phyloP scores from a whole-genome alignment of 176 grass and related monocot species.

The Phoenix roebelenii region DNA sequence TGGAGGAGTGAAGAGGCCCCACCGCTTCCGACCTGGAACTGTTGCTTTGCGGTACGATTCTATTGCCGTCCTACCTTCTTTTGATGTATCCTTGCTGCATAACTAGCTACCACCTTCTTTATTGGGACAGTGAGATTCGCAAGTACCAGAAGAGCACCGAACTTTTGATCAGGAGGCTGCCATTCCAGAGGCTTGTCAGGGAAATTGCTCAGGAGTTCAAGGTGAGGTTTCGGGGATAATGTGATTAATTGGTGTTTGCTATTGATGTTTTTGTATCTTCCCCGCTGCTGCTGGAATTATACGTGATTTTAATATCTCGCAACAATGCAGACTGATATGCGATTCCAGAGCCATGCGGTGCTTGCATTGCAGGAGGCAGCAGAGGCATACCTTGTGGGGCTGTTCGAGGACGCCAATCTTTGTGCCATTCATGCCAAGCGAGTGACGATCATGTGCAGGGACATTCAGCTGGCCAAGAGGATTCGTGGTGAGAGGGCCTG shows the following conservation, averaged over 20 bases:
- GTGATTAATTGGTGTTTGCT: too few species aligned
- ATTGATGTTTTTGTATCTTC: too few species aligned
- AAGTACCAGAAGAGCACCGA: conserved; percentile 10
- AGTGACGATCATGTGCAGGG: conserved; percentile 15
- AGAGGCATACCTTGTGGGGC: conserved; percentile 17
- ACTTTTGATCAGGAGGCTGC: conserved; percentile 7
- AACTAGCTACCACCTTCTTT: background rate
- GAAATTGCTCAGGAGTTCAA: conserved; percentile 5
- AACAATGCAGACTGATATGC: conserved; percentile 5
- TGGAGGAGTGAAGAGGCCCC: conserved; percentile 17
- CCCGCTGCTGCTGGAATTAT: too few species aligned
- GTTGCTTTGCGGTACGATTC: conserved; percentile 11
- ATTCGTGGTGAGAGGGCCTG: conserved; percentile 20
- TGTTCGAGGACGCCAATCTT: conserved; percentile 18
- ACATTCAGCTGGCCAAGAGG: conserved; percentile 16
- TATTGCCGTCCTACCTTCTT: too few species aligned
- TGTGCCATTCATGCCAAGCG: conserved; percentile 21
- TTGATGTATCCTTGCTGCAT: too few species aligned
- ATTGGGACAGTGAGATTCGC: conserved; percentile 1
- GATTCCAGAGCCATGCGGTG: conserved; percentile 22
- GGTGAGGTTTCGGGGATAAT: background rate
- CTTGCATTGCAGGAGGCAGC: conserved; percentile 21
- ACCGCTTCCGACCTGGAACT: conserved; percentile 16
- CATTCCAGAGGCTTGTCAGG: conserved; percentile 11
- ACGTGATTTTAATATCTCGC: too few species aligned